A percentile compares a stretch with the other conserved stretches of the same genome.
phyloP scores from a whole-genome alignment of 169 alveolate species.

The Plasmodium billcollinsi region DNA sequence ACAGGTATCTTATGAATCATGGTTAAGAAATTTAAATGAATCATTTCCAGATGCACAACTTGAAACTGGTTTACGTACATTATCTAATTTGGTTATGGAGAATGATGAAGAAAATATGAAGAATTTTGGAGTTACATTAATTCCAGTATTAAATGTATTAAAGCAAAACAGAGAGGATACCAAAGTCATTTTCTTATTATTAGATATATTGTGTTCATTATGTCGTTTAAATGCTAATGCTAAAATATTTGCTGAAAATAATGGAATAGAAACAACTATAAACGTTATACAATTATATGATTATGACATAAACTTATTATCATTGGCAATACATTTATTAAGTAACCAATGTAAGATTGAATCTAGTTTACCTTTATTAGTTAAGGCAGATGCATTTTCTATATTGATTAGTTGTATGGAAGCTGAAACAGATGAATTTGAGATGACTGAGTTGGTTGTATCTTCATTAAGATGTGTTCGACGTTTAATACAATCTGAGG shows the following conservation, averaged over 20 bases:
- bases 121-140: conserved; percentile 88
- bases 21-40: conserved; percentile 85
- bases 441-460: conserved; percentile 88
- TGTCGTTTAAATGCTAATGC: conserved; percentile 90
- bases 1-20: conserved; percentile 83
- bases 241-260: conserved; percentile 82
- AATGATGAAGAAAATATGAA: conserved; percentile 89
- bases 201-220: conserved; percentile 90
- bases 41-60: conserved; percentile 84
- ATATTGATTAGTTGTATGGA: conserved; percentile 86
- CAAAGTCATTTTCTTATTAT: conserved; percentile 86
- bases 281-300: conserved; percentile 87
- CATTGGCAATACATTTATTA: conserved; percentile 90
- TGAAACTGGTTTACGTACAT: conserved; percentile 90
- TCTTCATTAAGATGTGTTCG: conserved; percentile 90
- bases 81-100: conserved; percentile 92
- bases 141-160: conserved; percentile 85
- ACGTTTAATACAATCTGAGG: conserved; percentile 88
- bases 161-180: conserved; percentile 88
- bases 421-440: conserved; percentile 87
- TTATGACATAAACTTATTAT: conserved; percentile 88
- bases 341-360: conserved; percentile 87
- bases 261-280: conserved; percentile 87
- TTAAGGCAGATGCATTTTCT: conserved; percentile 89
- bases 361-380: conserved; percentile 86